Conservation (phyloP, 1,139 yeast species). For the Debaryomyces subglobosus region DNA sequence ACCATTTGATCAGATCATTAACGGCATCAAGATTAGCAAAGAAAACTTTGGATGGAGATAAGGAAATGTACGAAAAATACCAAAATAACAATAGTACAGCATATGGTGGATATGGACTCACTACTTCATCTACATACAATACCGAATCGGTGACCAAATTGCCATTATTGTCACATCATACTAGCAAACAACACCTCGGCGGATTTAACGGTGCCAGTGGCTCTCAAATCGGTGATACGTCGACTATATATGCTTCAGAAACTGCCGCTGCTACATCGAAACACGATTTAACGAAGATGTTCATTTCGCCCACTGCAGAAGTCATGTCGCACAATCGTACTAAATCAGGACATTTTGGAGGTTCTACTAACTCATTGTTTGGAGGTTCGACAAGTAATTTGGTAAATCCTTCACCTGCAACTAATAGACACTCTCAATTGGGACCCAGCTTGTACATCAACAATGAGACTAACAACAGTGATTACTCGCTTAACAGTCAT, state of each 20-base stretch:
- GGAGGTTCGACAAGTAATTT: slow-evolving; percentile 34
- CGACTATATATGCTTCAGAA: slow-evolving; percentile 43
- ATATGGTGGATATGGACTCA: slow-evolving; percentile 25
- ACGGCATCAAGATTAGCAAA: slow-evolving; percentile 45
- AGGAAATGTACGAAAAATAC: slow-evolving; percentile 41
- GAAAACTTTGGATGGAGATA: slow-evolving; percentile 34
- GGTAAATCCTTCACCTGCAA: slow-evolving; percentile 26
- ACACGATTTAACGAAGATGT: slow-evolving; percentile 55
- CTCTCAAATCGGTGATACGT: slow-evolving; percentile 40
- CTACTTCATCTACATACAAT: slow-evolving; percentile 20
- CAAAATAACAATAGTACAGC: slow-evolving; percentile 39
- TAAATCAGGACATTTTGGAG: slow-evolving; percentile 25
- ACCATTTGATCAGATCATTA: slow-evolving; percentile 40
- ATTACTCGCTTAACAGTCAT: slow-evolving; percentile 26
- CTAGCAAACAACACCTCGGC: slow-evolving; percentile 22
- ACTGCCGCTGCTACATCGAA: slow-evolving; percentile 37
- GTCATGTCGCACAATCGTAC: slow-evolving; percentile 54
- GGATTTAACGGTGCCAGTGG: slow-evolving; percentile 21
- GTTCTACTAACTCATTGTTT: slow-evolving; percentile 29
- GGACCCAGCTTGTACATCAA: slow-evolving; percentile 43
- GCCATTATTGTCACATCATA: slow-evolving; percentile 37
- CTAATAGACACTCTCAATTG: slow-evolving; percentile 35
- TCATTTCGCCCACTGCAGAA: slow-evolving; percentile 80
- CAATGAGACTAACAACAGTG: slow-evolving; percentile 39
- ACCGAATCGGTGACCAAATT: slow-evolving; percentile 36